Evolutionary conservation across 768 basidiomycete species (phyloP), one percentile per base, ranked within the genome.

Genomic region (Galerina marginata): DNA sequence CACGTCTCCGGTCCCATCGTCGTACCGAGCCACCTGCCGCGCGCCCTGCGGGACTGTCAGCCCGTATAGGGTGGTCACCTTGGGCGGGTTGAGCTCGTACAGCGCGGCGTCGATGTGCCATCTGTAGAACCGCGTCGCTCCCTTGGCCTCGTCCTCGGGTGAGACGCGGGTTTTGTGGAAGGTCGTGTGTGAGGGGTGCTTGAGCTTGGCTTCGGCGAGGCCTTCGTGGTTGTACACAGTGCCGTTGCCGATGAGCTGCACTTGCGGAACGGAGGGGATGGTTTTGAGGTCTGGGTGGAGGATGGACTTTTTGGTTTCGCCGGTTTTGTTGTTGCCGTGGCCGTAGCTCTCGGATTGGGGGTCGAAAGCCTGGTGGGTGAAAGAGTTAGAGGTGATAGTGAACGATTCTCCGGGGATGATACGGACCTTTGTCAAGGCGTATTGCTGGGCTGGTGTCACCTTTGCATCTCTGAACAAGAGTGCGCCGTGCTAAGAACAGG

Each of bases 71-170:
- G 93, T 92, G 5, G 95, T 96, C 43, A 92, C 93, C 63, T 83
- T 88, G 3, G 94, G 93, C 15, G 91, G 91, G 25, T 86, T 84
- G 11, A 89, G 79, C 56, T 89, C 86, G 70, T 91, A 92, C 39
- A 93, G 75, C 2, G 92, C 92, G 1, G 95, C 93, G 65, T 95
- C 94, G 73, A 95, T 95, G 72, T 96, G 92, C 93, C 93, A 95
- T 50, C 93, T 81, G 73, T 93, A 95, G 81, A 91, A 95, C 40
- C 93, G 83, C n/a, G 93, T 95, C 46, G 81, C 73, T n/a, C 92
- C 93, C 54, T 83, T 81, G 7, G 75, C 86, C 65, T 91, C 90
- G 61, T 95, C 93, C 68, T 90, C 90, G 3, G 80, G 76, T 9
- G 87, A 86, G 38, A 96, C 81, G 20, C 74, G 74, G 37, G 89